phyloP scores from a whole-genome alignment of 2,329 filamentous ascomycete genomes.

The Bipolaris zeicola region DNA sequence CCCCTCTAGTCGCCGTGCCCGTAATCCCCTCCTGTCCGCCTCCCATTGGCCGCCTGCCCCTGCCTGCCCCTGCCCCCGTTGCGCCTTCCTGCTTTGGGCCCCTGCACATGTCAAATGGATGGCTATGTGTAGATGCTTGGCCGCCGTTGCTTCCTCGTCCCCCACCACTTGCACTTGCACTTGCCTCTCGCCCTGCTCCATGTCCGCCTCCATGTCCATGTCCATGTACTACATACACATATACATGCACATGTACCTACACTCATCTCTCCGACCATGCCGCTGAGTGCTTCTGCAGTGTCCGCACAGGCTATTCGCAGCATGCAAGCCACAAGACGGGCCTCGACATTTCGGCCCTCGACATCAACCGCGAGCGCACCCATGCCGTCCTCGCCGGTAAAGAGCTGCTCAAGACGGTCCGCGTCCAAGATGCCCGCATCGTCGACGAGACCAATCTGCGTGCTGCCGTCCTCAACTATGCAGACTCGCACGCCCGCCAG shows the following conservation, averaged over 20 bases:
- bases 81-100: neutral
- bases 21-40: conserved; percentile 1
- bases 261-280: neutral
- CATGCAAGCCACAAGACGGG: conserved; percentile 68
- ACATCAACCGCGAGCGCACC: conserved; percentile 66
- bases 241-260: too few species aligned
- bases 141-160: neutral
- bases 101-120: neutral
- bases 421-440: conserved; percentile 61
- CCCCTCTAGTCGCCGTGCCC: neutral
- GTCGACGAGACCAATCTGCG: conserved; percentile 69
- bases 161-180: conserved; percentile 7
- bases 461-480: conserved; percentile 63
- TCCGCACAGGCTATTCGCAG: conserved; percentile 57
- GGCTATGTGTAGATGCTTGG: neutral
- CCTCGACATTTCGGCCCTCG: conserved; percentile 66
- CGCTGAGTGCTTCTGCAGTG: conserved; percentile 23
- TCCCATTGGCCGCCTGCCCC: conserved; percentile 5
- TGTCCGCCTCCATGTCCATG: neutral
- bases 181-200: conserved; percentile 13
- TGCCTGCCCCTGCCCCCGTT: neutral
- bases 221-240: too few species aligned
- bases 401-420: conserved; percentile 69
- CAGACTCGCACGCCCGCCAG: conserved; percentile 56
- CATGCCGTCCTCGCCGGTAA: conserved; percentile 69